phyloP scores from a whole-genome alignment of 257 asterid genomes.

The Nicotiana undulata region DNA sequence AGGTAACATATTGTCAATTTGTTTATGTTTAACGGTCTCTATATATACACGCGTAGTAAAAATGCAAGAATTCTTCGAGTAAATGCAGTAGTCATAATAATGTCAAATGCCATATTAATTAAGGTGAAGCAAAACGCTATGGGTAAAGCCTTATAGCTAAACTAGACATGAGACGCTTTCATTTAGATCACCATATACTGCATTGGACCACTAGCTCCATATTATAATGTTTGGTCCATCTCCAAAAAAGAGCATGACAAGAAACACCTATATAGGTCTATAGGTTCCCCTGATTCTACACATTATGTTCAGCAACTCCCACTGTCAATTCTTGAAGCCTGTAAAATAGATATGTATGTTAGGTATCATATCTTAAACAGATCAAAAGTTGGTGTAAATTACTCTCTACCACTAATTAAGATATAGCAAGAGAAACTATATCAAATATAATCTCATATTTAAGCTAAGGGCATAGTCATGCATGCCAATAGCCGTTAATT shows the following conservation, averaged over 20 bases:
- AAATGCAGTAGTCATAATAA: neutral
- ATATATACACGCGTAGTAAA: neutral
- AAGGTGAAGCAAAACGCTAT: neutral
- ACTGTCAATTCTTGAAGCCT: neutral
- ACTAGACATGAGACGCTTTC: neutral
- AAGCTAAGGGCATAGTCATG: neutral
- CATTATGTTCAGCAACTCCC: neutral
- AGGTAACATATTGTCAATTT: neutral
- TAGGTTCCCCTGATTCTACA: neutral
- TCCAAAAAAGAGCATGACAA: neutral
- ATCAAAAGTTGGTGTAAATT: neutral
- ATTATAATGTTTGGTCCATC: neutral
- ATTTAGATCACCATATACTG: neutral
- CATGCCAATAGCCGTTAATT: neutral
- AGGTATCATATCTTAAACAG: neutral
- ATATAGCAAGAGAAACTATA: neutral
- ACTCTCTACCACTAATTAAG: neutral
- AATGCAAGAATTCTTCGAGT: neutral
- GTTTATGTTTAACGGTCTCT: neutral
- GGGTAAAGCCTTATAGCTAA: neutral
- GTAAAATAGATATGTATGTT: neutral
- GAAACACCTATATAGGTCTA: neutral
- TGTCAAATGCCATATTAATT: neutral
- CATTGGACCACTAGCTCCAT: neutral
- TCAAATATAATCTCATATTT: neutral